A percentile compares a stretch with the other conserved stretches of the same genome.
phyloP scores from a whole-genome alignment of 805 yeast genomes.

The Pichia kluyveri region DNA sequence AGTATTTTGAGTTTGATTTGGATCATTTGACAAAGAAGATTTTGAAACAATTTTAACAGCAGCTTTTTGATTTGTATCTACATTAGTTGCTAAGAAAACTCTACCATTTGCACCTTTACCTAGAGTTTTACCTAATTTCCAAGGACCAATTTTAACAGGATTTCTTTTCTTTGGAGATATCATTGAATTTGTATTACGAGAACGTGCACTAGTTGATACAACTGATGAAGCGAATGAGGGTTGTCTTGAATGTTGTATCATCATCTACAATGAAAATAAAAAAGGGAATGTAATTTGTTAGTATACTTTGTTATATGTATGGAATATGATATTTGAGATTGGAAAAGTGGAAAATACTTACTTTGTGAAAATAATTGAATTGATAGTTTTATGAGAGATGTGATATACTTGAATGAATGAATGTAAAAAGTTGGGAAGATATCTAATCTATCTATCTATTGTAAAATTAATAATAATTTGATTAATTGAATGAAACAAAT shows the following conservation, averaged over 20 bases:
- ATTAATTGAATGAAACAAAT: no score
- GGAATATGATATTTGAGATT: not conserved
- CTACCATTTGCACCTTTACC: constrained; percentile 98
- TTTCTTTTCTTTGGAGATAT: constrained; percentile 14
- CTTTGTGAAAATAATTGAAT: not conserved
- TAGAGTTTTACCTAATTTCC: constrained; percentile 90
- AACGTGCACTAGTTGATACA: constrained; percentile 21
- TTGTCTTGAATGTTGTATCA: constrained; percentile 44
- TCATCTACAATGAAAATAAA: constrained; percentile 10
- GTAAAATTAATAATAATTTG: no score
- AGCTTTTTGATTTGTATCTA: constrained; percentile 77
- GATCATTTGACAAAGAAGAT: constrained; percentile 37
- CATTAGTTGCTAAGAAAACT: constrained; percentile 84
- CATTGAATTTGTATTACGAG: not conserved
- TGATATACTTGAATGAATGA: not conserved
- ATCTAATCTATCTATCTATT: no score
- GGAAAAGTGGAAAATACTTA: not conserved
- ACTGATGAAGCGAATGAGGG: constrained; percentile 51
- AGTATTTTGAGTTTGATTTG: not conserved
- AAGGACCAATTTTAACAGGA: constrained; percentile 70
- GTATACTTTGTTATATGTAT: not conserved
- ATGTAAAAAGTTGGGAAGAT: constrained; percentile 1
- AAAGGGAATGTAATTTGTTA: not conserved
- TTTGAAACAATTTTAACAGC: constrained; percentile 97
- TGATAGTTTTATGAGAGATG: not conserved